These are phyloP conservation scores for Dioscorea cayenensis DNA, from an alignment of 116 monocot species.

Conservation along the genomic window DNA sequence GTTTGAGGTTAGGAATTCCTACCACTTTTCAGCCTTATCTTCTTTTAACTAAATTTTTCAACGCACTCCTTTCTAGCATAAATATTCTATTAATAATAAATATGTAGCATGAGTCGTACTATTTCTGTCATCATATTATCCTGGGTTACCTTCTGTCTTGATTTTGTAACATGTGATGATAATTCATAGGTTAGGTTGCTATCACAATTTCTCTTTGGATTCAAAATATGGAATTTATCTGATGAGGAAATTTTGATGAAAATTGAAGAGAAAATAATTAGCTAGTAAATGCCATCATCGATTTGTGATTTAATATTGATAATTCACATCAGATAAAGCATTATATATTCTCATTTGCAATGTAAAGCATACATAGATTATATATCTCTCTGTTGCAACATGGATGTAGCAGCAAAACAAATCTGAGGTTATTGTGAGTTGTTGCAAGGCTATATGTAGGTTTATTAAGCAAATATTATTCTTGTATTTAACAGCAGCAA, in stretches of 20 bases:
- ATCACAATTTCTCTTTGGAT: too few relatives aligned
- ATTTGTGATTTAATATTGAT: not conserved
- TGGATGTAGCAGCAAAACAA: too few relatives aligned
- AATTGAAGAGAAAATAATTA: not conserved
- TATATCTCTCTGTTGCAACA: too few relatives aligned
- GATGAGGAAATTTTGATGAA: not conserved
- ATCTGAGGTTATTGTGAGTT: too few relatives aligned
- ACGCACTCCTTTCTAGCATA: not conserved
- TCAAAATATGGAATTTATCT: too few relatives aligned
- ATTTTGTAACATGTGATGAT: not conserved
- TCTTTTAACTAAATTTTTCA: not conserved
- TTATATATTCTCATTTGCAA: too few relatives aligned
- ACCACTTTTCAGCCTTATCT: not conserved
- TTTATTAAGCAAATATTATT: too few relatives aligned
- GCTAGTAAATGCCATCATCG: not conserved
- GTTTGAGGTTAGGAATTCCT: constrained; percentile 68
- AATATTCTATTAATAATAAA: not conserved
- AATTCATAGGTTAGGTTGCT: not conserved
- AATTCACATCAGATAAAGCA: not conserved
- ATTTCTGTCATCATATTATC: not conserved
- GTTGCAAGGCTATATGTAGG: too few relatives aligned
- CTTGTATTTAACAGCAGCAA: too few relatives aligned
- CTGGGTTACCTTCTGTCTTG: not conserved
- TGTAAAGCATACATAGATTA: too few relatives aligned
- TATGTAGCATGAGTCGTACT: not conserved